phyloP scores from a whole-genome alignment of 2,329 filamentous ascomycete species.

The Madurella mycetomatis region DNA sequence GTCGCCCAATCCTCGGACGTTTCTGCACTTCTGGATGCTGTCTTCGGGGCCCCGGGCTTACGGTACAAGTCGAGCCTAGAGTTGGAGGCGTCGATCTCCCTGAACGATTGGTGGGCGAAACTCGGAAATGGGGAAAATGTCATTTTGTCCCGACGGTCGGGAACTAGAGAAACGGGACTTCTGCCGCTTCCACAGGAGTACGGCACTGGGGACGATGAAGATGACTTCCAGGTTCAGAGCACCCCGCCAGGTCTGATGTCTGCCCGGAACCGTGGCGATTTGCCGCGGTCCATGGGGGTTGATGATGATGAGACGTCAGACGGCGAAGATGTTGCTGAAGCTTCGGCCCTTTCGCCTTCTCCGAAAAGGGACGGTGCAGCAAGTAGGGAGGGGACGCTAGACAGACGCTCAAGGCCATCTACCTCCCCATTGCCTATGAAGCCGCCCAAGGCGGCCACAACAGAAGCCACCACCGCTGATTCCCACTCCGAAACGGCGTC shows the following conservation, averaged over 20 bases:
- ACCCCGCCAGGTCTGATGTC: constrained; percentile 38
- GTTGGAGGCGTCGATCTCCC: constrained; percentile 31
- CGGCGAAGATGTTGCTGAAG: constrained; percentile 29
- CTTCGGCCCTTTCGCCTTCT: constrained; percentile 6
- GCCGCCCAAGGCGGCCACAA: constrained; percentile 16
- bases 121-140: constrained; percentile 33
- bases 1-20: constrained; percentile 31
- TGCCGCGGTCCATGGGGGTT: neutral
- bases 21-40: constrained; percentile 36
- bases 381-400: constrained; percentile 33
- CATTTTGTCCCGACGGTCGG: constrained; percentile 21
- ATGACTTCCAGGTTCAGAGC: constrained; percentile 49
- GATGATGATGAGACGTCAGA: constrained; percentile 32
- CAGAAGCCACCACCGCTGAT: neutral
- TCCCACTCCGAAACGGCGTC: constrained; percentile 42
- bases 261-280: constrained; percentile 23
- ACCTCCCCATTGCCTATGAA: constrained; percentile 24
- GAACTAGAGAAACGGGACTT: constrained; percentile 10
- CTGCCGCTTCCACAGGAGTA: constrained; percentile 19
- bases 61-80: constrained; percentile 29
- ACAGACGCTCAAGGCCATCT: constrained; percentile 32
- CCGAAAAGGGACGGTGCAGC: constrained; percentile 2
- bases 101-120: constrained; percentile 49
- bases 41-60: constrained; percentile 38
- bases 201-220: constrained; percentile 33